A percentile compares a stretch with the other conserved stretches of the same genome.
Evolutionary conservation across 2,329 filamentous ascomycete species (phyloP).

Genomic region (Penicillium sclerotiorum): DNA sequence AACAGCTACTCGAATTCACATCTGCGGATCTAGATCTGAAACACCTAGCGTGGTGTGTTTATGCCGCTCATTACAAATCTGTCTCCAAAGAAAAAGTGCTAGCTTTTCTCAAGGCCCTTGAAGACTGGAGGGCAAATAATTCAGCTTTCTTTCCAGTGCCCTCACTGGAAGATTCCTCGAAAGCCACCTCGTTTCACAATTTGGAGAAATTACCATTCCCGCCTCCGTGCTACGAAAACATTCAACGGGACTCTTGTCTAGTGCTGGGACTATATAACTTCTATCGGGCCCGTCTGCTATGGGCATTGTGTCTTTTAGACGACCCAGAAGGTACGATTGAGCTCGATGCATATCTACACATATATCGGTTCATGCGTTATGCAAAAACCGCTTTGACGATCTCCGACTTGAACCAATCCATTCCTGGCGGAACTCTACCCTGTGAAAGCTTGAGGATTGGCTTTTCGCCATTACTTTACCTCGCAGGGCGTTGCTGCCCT

Average conservation of each 20-base stretch:
- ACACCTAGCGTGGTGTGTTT: constrained; percentile 9
- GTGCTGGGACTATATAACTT: constrained; percentile 8
- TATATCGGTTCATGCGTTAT: constrained; percentile 11
- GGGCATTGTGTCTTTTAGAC: constrained; percentile 9
- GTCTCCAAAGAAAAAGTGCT: constrained; percentile 6
- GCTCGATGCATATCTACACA: constrained; percentile 7
- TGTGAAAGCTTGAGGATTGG: constrained; percentile 11
- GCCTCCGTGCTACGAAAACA: background rate
- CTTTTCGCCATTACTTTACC: constrained; percentile 12
- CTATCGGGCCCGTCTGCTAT: constrained; percentile 9
- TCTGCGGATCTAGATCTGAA: constrained; percentile 12
- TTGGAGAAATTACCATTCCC: constrained; percentile 6
- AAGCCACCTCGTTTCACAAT: background rate
- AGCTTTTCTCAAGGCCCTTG: constrained; percentile 1
- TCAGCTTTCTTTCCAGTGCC: constrained; percentile 4
- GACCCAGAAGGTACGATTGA: constrained; percentile 5
- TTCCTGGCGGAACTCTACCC: background rate
- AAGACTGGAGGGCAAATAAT: constrained; percentile 5
- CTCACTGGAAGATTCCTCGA: no score
- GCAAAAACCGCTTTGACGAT: constrained; percentile 3
- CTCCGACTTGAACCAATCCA: background rate
- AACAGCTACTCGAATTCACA: constrained; percentile 13
- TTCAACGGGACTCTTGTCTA: constrained; percentile 6
- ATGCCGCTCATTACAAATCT: constrained; percentile 1
- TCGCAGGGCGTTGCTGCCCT: constrained; percentile 11